These are phyloP conservation scores for Allium cepa DNA, from an alignment of 106 monocot species.

Conservation along the genomic window DNA sequence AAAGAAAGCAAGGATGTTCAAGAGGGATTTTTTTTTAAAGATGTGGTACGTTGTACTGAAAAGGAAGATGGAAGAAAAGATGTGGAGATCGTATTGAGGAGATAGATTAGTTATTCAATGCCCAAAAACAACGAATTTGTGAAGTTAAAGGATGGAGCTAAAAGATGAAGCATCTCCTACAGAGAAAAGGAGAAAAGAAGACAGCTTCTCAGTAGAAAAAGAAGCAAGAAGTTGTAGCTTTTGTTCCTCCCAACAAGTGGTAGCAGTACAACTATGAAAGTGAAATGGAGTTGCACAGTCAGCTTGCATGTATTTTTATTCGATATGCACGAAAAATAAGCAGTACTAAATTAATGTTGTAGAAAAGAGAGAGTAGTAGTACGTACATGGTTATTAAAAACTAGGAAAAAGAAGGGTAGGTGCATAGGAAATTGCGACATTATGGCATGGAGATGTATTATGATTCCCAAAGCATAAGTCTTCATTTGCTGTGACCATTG, in stretches of 20 bases:
- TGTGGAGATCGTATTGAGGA: conserved; percentile 9
- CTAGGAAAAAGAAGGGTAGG: too few species aligned
- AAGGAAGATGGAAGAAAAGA: conserved; percentile 13
- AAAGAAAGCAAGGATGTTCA: background rate
- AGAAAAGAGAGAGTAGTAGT: too few species aligned
- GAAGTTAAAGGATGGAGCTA: conserved; percentile 26
- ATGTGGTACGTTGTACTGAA: background rate
- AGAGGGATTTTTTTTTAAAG: conserved; percentile 13
- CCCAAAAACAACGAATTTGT: conserved; percentile 23
- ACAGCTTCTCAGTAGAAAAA: conserved; percentile 63
- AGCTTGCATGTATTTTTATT: too few species aligned
- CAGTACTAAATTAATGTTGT: too few species aligned
- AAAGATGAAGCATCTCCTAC: conserved; percentile 24
- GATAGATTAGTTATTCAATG: conserved; percentile 33
- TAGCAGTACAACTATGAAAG: too few species aligned
- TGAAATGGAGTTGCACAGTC: too few species aligned
- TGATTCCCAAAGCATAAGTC: too few species aligned
- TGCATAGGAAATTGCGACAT: too few species aligned
- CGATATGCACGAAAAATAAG: too few species aligned
- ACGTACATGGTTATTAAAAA: too few species aligned
- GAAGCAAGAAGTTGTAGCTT: conserved; percentile 45
- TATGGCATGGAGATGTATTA: too few species aligned
- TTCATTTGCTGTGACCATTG: too few species aligned
- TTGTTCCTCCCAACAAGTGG: conserved; percentile 1
- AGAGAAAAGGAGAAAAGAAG: conserved; percentile 34